These are phyloP conservation scores for Taphrina wiesneri DNA, from an alignment of 1,139 yeast genomes.

Conservation along the genomic window DNA sequence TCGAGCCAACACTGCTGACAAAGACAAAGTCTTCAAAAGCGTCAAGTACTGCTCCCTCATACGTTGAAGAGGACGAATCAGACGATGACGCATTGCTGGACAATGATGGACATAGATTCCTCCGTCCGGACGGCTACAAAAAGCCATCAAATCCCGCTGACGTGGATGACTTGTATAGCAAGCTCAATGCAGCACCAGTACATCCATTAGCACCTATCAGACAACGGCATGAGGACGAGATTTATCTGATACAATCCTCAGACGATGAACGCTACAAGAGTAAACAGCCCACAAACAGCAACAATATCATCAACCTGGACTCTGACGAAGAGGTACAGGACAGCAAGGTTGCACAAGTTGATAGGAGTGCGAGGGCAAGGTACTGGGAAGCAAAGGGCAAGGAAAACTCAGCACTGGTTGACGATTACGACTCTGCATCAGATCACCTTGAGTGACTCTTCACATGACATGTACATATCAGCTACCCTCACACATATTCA, in stretches of 20 bases:
- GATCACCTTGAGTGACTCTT: background rate
- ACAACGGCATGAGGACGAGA: background rate
- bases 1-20: background rate
- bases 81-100: slow-evolving; percentile 24
- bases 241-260: slow-evolving; percentile 27
- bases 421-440: slow-evolving; percentile 10
- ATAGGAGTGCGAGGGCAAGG: slow-evolving; percentile 15
- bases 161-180: slow-evolving; percentile 27
- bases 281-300: background rate
- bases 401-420: background rate
- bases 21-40: background rate
- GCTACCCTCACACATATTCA: background rate
- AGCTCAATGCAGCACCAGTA: slow-evolving; percentile 18
- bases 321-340: slow-evolving; percentile 8
- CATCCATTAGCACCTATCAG: background rate
- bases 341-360: slow-evolving; percentile 23
- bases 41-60: background rate
- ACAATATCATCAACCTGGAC: slow-evolving; percentile 17
- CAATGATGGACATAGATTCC: slow-evolving; percentile 21
- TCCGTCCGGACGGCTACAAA: slow-evolving; percentile 22
- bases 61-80: slow-evolving; percentile 18
- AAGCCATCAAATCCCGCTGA: slow-evolving; percentile 20
- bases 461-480: background rate
- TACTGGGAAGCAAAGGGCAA: slow-evolving; percentile 31
- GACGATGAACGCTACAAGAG: slow-evolving; percentile 13